These are phyloP conservation scores for Mucor irregularis DNA, from an alignment of 371 early-diverging fungal genomes.

Conservation along the genomic window DNA sequence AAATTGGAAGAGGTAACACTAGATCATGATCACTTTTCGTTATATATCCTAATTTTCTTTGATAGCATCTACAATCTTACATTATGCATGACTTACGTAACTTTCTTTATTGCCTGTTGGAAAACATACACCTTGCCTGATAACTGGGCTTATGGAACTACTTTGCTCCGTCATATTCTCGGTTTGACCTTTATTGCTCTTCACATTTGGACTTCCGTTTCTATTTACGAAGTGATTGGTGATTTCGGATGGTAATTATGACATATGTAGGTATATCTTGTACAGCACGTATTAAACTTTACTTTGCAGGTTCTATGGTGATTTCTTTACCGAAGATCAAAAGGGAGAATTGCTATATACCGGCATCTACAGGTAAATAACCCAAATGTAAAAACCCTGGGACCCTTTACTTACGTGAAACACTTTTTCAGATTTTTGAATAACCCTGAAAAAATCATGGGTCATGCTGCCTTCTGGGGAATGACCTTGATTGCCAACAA, in stretches of 20 bases:
- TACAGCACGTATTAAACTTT: neutral
- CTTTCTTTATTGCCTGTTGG: constrained; percentile 77
- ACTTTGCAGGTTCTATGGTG: constrained; percentile 67
- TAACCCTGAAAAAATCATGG: constrained; percentile 89
- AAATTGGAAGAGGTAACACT: constrained; percentile 82
- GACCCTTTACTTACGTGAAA: neutral
- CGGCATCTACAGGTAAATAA: constrained; percentile 76
- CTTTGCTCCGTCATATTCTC: constrained; percentile 73
- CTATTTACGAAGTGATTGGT: constrained; percentile 87
- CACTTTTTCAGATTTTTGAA: constrained; percentile 65
- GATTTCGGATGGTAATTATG: constrained; percentile 80
- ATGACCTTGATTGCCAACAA: constrained; percentile 81
- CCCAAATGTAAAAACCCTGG: neutral
- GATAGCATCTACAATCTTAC: constrained; percentile 85
- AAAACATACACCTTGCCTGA: constrained; percentile 74
- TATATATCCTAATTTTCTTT: too few relatives aligned
- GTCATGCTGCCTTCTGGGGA: constrained; percentile 90
- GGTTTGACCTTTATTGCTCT: constrained; percentile 76
- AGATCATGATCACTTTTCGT: too few relatives aligned
- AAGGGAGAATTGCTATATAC: constrained; percentile 69
- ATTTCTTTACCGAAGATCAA: constrained; percentile 78
- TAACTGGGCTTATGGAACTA: constrained; percentile 68
- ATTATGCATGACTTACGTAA: constrained; percentile 82
- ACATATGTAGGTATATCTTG: too few relatives aligned
- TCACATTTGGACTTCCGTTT: constrained; percentile 84